Evolutionary conservation across 768 basidiomycete genomes (phyloP).

Genomic region (Calocybe gangraenosa): DNA sequence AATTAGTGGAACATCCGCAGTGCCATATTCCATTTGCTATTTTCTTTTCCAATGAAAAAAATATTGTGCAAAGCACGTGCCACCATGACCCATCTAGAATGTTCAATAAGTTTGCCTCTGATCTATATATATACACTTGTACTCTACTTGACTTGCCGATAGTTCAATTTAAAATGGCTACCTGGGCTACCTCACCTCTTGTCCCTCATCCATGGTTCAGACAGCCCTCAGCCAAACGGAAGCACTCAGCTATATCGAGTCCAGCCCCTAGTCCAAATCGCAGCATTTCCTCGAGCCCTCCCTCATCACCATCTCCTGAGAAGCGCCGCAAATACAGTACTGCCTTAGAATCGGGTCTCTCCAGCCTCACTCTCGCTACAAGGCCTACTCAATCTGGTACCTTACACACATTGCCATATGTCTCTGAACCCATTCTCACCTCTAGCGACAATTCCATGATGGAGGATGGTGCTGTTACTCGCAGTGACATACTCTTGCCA

Average conservation of each 20-base stretch:
- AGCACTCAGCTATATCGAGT: constrained; percentile 21
- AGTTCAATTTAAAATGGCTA: constrained; percentile 14
- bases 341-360: constrained; percentile 53
- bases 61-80: constrained; percentile 4
- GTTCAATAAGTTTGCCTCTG: neutral
- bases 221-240: constrained; percentile 35
- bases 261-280: constrained; percentile 8
- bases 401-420: constrained; percentile 5
- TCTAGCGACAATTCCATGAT: constrained; percentile 8
- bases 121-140: neutral
- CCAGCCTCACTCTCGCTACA: constrained; percentile 39
- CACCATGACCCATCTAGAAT: constrained; percentile 6
- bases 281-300: constrained; percentile 10
- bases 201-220: constrained; percentile 43
- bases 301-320: constrained; percentile 20
- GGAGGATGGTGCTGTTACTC: constrained; percentile 6
- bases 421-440: constrained; percentile 11
- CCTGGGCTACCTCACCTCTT: constrained; percentile 23
- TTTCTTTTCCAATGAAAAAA: too few species aligned
- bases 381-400: constrained; percentile 13
- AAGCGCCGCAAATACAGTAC: constrained; percentile 48
- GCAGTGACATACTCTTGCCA: constrained; percentile 19
- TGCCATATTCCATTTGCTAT: too few species aligned
- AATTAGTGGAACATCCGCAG: constrained; percentile 30
- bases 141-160: neutral